phyloP scores from a whole-genome alignment of 2,329 filamentous ascomycete genomes.

The Pyrenochaeta sp. region DNA sequence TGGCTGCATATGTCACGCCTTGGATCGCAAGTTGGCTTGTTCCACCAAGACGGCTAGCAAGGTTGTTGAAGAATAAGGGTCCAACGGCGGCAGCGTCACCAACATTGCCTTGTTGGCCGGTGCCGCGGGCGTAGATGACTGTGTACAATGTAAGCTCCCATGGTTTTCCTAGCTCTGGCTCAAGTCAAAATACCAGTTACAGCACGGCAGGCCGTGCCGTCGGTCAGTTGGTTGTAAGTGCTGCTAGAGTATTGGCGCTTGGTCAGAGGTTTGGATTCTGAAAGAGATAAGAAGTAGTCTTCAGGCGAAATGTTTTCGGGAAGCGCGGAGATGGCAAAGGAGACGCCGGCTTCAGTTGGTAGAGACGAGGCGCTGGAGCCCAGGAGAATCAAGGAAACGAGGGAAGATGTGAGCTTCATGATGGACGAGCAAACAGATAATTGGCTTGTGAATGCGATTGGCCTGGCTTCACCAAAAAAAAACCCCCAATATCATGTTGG shows the following conservation, averaged over 20 bases:
- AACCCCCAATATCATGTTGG: too few relatives aligned
- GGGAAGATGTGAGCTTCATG: slow-evolving; percentile 16
- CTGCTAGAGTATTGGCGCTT: slow-evolving; percentile 27
- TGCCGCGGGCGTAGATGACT: slow-evolving; percentile 64
- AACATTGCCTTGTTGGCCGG: slow-evolving; percentile 60
- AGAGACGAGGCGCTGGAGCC: slow-evolving; percentile 9
- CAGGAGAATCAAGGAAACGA: slow-evolving; percentile 13
- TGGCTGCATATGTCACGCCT: slow-evolving; percentile 61
- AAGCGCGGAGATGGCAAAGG: slow-evolving; percentile 19
- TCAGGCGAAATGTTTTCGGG: slow-evolving; percentile 9
- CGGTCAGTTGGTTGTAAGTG: slow-evolving; percentile 32
- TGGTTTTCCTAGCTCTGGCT: too few relatives aligned
- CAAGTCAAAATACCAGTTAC: slow-evolving; percentile 44
- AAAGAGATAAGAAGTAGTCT: slow-evolving; percentile 13
- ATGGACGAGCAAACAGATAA: too few relatives aligned
- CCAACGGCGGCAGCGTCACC: slow-evolving; percentile 53
- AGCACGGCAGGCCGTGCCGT: slow-evolving; percentile 46
- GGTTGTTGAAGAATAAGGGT: slow-evolving; percentile 57
- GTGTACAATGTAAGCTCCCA: too few relatives aligned
- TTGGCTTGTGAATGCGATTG: too few relatives aligned
- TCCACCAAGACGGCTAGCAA: slow-evolving; percentile 51
- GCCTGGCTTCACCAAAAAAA: too few relatives aligned
- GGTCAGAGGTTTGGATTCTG: neutral
- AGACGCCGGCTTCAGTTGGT: slow-evolving; percentile 10
- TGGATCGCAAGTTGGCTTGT: slow-evolving; percentile 56